Evolutionary conservation across 768 basidiomycete species (phyloP).

Genomic region (Astraeus odoratus): DNA sequence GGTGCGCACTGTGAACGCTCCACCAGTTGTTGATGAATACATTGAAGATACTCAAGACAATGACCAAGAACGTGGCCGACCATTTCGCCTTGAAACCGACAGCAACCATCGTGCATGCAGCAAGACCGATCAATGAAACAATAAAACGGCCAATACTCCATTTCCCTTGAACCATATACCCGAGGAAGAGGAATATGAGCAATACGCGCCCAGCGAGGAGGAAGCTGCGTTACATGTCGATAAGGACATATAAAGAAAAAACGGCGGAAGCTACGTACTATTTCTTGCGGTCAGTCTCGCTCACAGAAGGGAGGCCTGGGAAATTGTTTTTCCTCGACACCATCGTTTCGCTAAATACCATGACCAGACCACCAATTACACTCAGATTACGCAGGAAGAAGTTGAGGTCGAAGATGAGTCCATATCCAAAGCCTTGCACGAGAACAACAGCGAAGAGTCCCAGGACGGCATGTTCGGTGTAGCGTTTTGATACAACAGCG

Average conservation of each 20-base stretch:
- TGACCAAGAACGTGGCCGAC: constrained; percentile 92
- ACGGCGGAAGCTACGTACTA: constrained; percentile 53
- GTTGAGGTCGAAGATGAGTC: constrained; percentile 98
- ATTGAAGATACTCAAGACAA: constrained; percentile 90
- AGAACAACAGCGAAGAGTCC: constrained; percentile 89
- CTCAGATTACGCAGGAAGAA: constrained; percentile 99
- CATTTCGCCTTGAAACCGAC: constrained; percentile 99
- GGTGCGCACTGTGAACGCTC: constrained; percentile 86
- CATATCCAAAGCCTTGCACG: constrained; percentile 96
- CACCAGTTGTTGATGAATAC: constrained; percentile 99
- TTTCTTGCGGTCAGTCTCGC: constrained; percentile 96
- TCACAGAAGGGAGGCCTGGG: constrained; percentile 83
- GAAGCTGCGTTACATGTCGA: constrained; percentile 52
- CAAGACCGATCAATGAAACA: constrained; percentile 85
- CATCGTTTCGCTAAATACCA: constrained; percentile 98
- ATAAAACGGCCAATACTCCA: constrained; percentile 85
- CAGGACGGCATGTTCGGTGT: constrained; percentile 84
- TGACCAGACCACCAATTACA: constrained; percentile 96
- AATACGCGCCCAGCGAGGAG: constrained; percentile 94
- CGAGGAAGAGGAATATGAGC: constrained; percentile 98
- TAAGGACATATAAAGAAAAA: constrained; percentile 2
- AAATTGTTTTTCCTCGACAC: constrained; percentile 81
- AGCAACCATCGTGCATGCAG: constrained; percentile 92
- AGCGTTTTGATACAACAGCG: constrained; percentile 79
- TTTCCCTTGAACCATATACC: constrained; percentile 89